Percentiles rank a stretch among this genome's conserved stretches.
phyloP scores from a whole-genome alignment of 768 basidiomycete species.

The Leccinum rimulosum region DNA sequence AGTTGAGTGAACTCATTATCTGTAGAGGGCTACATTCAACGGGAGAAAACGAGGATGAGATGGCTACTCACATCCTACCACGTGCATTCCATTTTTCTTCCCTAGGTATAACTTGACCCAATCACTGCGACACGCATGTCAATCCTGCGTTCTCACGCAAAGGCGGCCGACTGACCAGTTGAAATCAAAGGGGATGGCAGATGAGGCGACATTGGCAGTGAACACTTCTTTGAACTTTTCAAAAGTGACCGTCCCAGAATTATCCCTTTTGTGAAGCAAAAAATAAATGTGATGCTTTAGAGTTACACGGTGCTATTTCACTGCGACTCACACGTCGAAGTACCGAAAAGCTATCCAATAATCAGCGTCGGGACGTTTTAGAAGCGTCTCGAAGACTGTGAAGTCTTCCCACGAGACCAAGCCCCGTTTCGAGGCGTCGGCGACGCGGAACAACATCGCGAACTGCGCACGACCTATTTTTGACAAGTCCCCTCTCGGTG shows the following conservation, averaged over 20 bases:
- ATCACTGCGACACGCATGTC: slow-evolving; percentile 48
- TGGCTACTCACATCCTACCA: slow-evolving; percentile 75
- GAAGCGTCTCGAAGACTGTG: slow-evolving; percentile 87
- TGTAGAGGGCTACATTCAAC: slow-evolving; percentile 30
- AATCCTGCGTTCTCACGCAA: background rate
- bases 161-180: slow-evolving; percentile 58
- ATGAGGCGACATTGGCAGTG: slow-evolving; percentile 70
- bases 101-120: slow-evolving; percentile 98
- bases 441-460: slow-evolving; percentile 85
- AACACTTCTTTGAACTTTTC: slow-evolving; percentile 95
- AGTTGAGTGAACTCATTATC: slow-evolving; percentile 97
- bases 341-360: slow-evolving; percentile 97
- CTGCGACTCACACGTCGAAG: slow-evolving; percentile 81
- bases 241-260: slow-evolving; percentile 89
- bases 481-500: slow-evolving; percentile 78
- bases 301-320: background rate
- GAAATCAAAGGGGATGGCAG: slow-evolving; percentile 92
- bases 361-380: slow-evolving; percentile 94
- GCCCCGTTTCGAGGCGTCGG: slow-evolving; percentile 73
- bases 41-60: background rate
- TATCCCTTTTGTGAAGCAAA: slow-evolving; percentile 52
- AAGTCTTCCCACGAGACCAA: slow-evolving; percentile 95
- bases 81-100: slow-evolving; percentile 86
- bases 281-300: slow-evolving; percentile 9
- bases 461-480: slow-evolving; percentile 89